phyloP scores from a whole-genome alignment of 768 basidiomycete species.

The Dendrothele bispora region DNA sequence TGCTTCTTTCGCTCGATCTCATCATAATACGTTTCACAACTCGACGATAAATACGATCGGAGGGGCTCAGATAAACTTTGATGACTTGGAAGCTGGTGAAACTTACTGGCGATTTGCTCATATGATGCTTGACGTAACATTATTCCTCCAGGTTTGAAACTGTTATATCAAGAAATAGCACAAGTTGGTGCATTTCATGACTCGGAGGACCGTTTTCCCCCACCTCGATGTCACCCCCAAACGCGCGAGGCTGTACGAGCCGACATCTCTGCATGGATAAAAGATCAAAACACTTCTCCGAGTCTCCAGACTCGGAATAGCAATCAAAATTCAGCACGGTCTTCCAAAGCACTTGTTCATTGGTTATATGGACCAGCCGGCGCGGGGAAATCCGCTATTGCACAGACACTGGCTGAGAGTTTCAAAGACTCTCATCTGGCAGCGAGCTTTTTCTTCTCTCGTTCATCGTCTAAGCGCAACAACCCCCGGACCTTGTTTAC shows the following conservation, averaged over 20 bases:
- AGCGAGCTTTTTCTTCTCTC: slow-evolving; percentile 36
- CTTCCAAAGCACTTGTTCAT: slow-evolving; percentile 6
- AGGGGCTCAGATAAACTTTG: too few relatives aligned
- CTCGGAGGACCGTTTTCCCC: slow-evolving; percentile 15
- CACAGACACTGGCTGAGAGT: slow-evolving; percentile 24
- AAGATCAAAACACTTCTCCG: too few relatives aligned
- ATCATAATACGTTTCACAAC: too few relatives aligned
- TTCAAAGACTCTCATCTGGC: slow-evolving; percentile 20
- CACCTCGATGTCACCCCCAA: slow-evolving; percentile 17
- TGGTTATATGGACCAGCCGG: slow-evolving; percentile 26
- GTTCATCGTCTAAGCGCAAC: slow-evolving; percentile 22
- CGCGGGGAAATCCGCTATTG: slow-evolving; percentile 25
- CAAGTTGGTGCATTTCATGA: slow-evolving; percentile 15
- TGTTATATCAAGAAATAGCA: too few relatives aligned
- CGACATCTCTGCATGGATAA: slow-evolving; percentile 14
- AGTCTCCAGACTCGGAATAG: too few relatives aligned
- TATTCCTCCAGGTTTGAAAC: too few relatives aligned
- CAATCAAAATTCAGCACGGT: neutral
- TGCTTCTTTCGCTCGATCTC: too few relatives aligned
- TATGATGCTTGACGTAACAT: too few relatives aligned
- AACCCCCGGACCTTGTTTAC: slow-evolving; percentile 23
- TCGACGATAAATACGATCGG: too few relatives aligned
- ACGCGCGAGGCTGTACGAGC: slow-evolving; percentile 16
- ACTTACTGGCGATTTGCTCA: too few relatives aligned
- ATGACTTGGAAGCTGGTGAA: too few relatives aligned